These are phyloP conservation scores for Solanum piurae DNA, from an alignment of 257 asterid species.

Conservation along the genomic window DNA sequence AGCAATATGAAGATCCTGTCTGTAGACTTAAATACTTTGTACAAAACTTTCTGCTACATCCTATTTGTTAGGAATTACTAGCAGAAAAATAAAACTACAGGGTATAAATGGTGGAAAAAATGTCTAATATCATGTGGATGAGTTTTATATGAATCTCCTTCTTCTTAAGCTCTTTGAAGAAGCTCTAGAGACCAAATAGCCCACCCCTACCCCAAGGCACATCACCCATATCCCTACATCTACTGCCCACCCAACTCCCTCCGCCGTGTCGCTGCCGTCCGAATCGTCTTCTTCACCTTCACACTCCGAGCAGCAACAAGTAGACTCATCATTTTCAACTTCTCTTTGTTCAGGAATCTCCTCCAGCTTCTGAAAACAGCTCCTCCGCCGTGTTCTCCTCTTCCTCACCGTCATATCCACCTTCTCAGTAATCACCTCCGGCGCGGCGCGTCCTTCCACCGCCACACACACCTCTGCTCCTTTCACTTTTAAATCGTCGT, in stretches of 20 bases:
- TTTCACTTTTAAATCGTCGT: slow-evolving; percentile 13
- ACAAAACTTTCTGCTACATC: background rate
- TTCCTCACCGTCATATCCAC: slow-evolving; percentile 30
- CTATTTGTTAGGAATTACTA: background rate
- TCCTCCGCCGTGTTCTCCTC: slow-evolving; percentile 3
- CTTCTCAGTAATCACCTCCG: slow-evolving; percentile 6
- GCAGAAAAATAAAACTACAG: background rate
- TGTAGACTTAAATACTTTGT: background rate
- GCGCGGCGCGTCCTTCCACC: slow-evolving; percentile 33
- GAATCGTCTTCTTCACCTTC: slow-evolving; percentile 11
- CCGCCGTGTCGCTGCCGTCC: slow-evolving; percentile 9
- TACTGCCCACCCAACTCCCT: slow-evolving; percentile 54
- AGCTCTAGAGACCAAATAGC: slow-evolving; percentile 50
- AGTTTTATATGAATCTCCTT: background rate
- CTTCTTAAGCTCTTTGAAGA: slow-evolving; percentile 22
- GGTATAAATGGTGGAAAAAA: no score
- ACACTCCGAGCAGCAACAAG: slow-evolving; percentile 35
- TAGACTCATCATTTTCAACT: slow-evolving; percentile 17
- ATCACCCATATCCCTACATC: slow-evolving; percentile 76
- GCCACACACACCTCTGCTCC: slow-evolving; percentile 44
- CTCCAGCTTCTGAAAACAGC: slow-evolving; percentile 35
- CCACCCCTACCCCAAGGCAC: slow-evolving; percentile 75
- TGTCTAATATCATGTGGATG: no score
- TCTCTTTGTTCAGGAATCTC: slow-evolving; percentile 75
- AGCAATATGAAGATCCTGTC: background rate